These are phyloP conservation scores for Ilyonectria robusta DNA, from an alignment of 2,329 filamentous ascomycete species.

Conservation along the genomic window DNA sequence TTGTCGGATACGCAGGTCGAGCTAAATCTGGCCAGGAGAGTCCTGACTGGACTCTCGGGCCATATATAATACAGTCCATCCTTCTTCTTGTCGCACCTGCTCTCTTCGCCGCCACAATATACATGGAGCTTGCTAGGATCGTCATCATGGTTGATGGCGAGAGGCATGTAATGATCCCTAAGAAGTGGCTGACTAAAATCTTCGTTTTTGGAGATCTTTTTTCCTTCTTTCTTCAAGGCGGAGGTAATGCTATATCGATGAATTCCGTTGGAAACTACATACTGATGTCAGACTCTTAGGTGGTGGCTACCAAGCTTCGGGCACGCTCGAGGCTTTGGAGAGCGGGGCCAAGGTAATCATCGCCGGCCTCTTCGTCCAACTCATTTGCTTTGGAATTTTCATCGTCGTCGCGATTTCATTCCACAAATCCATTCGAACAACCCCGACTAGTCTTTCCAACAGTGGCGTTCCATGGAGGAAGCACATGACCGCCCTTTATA, in stretches of 20 bases:
- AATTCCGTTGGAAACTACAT: neutral
- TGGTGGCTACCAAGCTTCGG: slow-evolving; percentile 28
- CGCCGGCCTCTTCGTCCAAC: slow-evolving; percentile 14
- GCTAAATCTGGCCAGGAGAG: neutral
- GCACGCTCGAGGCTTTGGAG: neutral
- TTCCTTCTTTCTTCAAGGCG: slow-evolving; percentile 22
- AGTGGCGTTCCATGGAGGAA: slow-evolving; percentile 49
- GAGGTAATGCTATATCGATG: neutral
- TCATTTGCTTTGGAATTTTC: slow-evolving; percentile 12
- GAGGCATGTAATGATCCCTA: slow-evolving; percentile 13
- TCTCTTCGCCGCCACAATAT: slow-evolving; percentile 33
- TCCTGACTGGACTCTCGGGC: neutral
- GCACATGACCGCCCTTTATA: slow-evolving; percentile 43
- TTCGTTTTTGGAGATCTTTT: slow-evolving; percentile 14
- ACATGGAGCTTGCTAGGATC: slow-evolving; percentile 28
- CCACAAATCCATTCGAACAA: slow-evolving; percentile 48
- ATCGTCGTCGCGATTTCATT: slow-evolving; percentile 58
- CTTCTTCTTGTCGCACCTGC: slow-evolving; percentile 27
- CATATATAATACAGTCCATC: slow-evolving; percentile 21
- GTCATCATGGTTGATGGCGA: slow-evolving; percentile 20
- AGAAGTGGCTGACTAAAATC: slow-evolving; percentile 22
- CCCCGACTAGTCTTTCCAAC: slow-evolving; percentile 19
- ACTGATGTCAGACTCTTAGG: neutral
- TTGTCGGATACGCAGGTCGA: too few species aligned
- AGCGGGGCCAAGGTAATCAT: slow-evolving; percentile 21